Percentiles rank a stretch among this genome's conserved stretches.
phyloP scores from a whole-genome alignment of 192 early-diverging fungal species.

The Tieghemiomyces parasiticus region DNA sequence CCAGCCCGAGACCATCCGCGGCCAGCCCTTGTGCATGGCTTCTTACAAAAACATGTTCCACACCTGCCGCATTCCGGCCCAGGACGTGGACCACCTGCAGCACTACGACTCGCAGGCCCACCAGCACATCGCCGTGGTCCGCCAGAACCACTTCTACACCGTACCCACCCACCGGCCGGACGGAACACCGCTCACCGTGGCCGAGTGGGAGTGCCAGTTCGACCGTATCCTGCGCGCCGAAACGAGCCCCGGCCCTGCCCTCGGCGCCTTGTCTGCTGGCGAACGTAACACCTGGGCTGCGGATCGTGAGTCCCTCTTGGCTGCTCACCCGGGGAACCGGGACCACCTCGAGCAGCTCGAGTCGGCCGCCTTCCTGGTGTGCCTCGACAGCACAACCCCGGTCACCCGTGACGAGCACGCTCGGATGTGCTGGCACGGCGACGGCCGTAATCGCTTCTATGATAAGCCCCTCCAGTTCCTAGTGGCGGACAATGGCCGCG shows the following conservation, averaged over 20 bases:
- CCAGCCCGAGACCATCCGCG: slow-evolving; percentile 67
- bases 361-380: slow-evolving; percentile 71
- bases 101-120: slow-evolving; percentile 55
- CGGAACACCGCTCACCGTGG: slow-evolving; percentile 65
- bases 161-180: slow-evolving; percentile 46
- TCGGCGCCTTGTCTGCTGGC: slow-evolving; percentile 84
- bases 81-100: slow-evolving; percentile 68
- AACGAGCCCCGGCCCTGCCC: slow-evolving; percentile 48
- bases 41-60: slow-evolving; percentile 98
- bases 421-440: slow-evolving; percentile 87
- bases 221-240: slow-evolving; percentile 42
- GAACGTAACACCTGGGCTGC: slow-evolving; percentile 91
- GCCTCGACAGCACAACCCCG: slow-evolving; percentile 76
- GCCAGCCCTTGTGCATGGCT: slow-evolving; percentile 67
- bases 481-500: slow-evolving; percentile 94
- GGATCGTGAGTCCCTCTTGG: slow-evolving; percentile 48
- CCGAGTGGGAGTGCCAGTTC: slow-evolving; percentile 71
- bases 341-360: slow-evolving; percentile 69
- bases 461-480: slow-evolving; percentile 96
- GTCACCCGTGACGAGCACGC: slow-evolving; percentile 79
- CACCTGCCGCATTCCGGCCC: slow-evolving; percentile 75
- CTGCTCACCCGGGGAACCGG: slow-evolving; percentile 52
- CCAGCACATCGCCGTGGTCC: slow-evolving; percentile 72
- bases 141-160: slow-evolving; percentile 82
- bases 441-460: slow-evolving; percentile 94